Evolutionary conservation across 2,329 filamentous ascomycete genomes (phyloP).

Genomic region (Cladosporium sp.): DNA sequence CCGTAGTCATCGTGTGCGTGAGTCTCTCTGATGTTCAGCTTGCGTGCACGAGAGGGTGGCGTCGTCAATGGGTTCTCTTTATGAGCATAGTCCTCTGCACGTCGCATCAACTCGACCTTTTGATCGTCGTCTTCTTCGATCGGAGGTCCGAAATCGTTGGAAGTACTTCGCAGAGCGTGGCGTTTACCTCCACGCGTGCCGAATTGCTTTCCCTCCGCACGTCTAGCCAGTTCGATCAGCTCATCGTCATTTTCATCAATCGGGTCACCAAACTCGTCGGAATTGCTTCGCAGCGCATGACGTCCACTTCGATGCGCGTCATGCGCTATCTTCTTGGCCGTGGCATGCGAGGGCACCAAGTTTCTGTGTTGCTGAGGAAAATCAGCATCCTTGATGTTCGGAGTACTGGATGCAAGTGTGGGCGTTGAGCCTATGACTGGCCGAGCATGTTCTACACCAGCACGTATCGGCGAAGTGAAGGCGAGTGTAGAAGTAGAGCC

Average conservation of each 20-base stretch:
- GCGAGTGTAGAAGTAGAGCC: not conserved
- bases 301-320: too few species aligned
- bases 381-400: too few species aligned
- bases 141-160: not conserved
- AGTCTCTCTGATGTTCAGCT: conserved; percentile 28
- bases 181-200: too few species aligned
- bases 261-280: not conserved
- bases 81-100: not conserved
- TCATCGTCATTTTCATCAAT: conserved; percentile 16
- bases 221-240: conserved; percentile 14
- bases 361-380: too few species aligned
- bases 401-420: not conserved
- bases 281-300: not conserved
- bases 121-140: conserved; percentile 17
- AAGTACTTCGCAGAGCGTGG: not conserved
- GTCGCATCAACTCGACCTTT: conserved; percentile 13
- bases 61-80: not conserved
- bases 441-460: too few species aligned
- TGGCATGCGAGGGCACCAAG: not conserved
- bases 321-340: not conserved
- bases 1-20: conserved; percentile 29
- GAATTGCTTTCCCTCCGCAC: too few species aligned
- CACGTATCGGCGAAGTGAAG: not conserved
- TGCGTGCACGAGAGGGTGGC: conserved; percentile 21
- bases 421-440: not conserved